Percentiles rank a stretch among this genome's conserved stretches.
Conservation (phyloP, 257 asterid genomes). For the Leonotis leonurus region DNA sequence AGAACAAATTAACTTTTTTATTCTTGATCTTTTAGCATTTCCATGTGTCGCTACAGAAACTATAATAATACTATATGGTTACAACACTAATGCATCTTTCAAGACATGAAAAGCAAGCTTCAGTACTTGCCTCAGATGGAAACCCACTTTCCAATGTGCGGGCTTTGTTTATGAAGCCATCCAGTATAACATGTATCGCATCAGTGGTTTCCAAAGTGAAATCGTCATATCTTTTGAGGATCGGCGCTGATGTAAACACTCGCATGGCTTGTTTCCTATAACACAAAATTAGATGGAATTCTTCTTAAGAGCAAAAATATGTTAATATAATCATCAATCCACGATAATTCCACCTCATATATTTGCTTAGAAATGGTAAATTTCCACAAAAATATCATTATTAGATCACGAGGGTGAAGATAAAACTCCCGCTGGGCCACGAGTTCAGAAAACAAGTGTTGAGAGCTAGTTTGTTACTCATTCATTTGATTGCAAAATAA, state of each 20-base stretch:
- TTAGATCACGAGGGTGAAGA: neutral
- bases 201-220: conserved; percentile 64
- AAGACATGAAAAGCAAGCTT: conserved; percentile 11
- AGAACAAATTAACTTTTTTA: neutral
- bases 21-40: neutral
- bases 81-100: neutral
- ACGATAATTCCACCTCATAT: neutral
- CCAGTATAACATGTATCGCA: conserved; percentile 45
- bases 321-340: neutral
- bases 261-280: conserved; percentile 51
- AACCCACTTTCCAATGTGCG: conserved; percentile 60
- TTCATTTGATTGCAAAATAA: neutral
- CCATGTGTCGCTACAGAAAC: neutral
- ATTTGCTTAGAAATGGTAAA: neutral
- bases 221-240: conserved; percentile 41
- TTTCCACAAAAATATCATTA: neutral
- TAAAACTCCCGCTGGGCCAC: neutral
- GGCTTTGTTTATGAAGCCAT: conserved; percentile 54
- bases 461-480: neutral
- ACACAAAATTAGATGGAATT: conserved; percentile 15
- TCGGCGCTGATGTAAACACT: conserved; percentile 67
- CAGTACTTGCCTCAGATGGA: conserved; percentile 51
- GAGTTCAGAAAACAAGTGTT: neutral
- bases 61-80: neutral
- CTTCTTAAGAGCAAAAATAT: conserved; percentile 9